Evolutionary conservation across 371 early-diverging fungal species (phyloP).

Genomic region (Funneliformis caledonium): DNA sequence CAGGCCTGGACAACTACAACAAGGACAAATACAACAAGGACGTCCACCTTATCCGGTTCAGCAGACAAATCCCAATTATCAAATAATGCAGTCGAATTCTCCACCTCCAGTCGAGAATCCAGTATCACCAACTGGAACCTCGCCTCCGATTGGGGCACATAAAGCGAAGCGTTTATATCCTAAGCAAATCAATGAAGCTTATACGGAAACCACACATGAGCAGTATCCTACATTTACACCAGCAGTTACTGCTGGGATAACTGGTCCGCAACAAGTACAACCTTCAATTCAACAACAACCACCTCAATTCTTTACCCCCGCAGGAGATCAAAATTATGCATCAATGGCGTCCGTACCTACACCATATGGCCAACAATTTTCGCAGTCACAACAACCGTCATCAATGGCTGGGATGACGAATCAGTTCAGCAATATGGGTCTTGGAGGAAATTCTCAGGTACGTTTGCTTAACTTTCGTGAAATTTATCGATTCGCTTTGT

Average conservation of each 20-base stretch:
- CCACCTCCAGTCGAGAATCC: conserved; percentile 29
- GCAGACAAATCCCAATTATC: background rate
- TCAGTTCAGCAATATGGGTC: conserved; percentile 55
- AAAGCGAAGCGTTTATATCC: conserved; percentile 67
- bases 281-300: conserved; percentile 42
- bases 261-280: conserved; percentile 40
- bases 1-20: conserved; percentile 6
- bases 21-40: conserved; percentile 8
- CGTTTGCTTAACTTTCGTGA: conserved; percentile 38
- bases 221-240: conserved; percentile 40
- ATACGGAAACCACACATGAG: conserved; percentile 47
- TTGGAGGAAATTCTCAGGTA: conserved; percentile 36
- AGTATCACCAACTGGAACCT: conserved; percentile 18
- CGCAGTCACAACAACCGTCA: conserved; percentile 45
- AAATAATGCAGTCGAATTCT: background rate
- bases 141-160: conserved; percentile 43
- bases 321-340: conserved; percentile 43
- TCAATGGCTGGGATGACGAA: conserved; percentile 49
- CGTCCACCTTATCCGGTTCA: conserved; percentile 12
- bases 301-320: conserved; percentile 46
- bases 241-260: conserved; percentile 43
- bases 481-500: conserved; percentile 40
- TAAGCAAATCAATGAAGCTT: conserved; percentile 56
- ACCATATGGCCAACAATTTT: background rate
- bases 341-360: conserved; percentile 37